These are phyloP conservation scores for Westerdykella aurantiaca DNA, from an alignment of 2,329 filamentous ascomycete genomes.

Conservation along the genomic window DNA sequence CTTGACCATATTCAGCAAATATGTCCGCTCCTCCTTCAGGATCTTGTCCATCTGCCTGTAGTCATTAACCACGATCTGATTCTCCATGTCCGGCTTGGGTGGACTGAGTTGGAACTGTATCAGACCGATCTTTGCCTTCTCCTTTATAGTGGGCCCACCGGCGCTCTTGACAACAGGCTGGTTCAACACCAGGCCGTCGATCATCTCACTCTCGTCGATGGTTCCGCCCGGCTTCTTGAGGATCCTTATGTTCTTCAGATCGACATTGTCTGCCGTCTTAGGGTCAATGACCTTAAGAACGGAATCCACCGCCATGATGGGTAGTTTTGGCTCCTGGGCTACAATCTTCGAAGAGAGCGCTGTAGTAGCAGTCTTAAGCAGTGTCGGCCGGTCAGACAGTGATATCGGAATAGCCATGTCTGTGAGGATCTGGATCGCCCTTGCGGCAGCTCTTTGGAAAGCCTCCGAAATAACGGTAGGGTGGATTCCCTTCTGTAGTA, in stretches of 20 bases:
- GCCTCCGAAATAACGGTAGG: conserved; percentile 96
- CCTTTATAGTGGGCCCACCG: conserved; percentile 83
- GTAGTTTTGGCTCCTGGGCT: conserved; percentile 91
- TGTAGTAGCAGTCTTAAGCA: conserved; percentile 94
- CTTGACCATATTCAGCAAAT: conserved; percentile 97
- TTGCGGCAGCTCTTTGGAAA: conserved; percentile 89
- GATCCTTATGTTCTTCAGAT: conserved; percentile 92
- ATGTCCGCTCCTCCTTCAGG: conserved; percentile 96
- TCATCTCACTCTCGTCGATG: conserved; percentile 96
- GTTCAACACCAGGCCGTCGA: conserved; percentile 87
- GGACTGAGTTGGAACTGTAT: conserved; percentile 99
- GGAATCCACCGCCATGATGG: conserved; percentile 96
- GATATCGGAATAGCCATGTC: conserved; percentile 94
- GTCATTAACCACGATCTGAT: conserved; percentile 98
- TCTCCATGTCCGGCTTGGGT: conserved; percentile 99
- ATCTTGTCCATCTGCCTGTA: conserved; percentile 99
- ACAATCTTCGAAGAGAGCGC: conserved; percentile 98
- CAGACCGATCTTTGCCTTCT: conserved; percentile 93
- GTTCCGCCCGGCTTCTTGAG: conserved; percentile 97
- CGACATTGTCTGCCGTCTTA: conserved; percentile 92
- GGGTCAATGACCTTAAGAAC: conserved; percentile 94
- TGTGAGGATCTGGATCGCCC: conserved; percentile 83
- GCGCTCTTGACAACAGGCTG: conserved; percentile 92
- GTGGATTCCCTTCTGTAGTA: conserved; percentile 86
- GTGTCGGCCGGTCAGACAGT: conserved; percentile 77